Base-by-base conservation (phyloP, 148 eudicot species). In the Fagopyrum homotropicum region DNA sequence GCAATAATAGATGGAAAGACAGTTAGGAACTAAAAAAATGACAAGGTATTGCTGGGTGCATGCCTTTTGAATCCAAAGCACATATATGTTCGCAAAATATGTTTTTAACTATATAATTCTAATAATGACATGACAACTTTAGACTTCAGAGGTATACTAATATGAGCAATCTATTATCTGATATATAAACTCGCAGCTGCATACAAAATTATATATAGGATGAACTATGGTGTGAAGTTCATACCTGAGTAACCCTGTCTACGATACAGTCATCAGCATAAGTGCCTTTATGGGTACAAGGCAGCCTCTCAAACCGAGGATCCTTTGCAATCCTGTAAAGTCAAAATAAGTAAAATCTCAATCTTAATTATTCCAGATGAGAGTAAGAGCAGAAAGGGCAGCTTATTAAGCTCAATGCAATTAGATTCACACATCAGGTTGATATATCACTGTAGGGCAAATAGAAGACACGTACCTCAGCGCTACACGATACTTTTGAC, bases 251-350 rank as follows among this genome's bases (percentile, higher is more conserved):
- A 55, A 96, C 98, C 79, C 97, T 83, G 40, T 85, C 92, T 52
- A 90, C 98, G 9, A 96, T 73, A 79, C 99, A 92, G 79, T 96
- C 99, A 92, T 96, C 99, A 82, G 99, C 99, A 85, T 96, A 96
- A 57, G 99, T 96, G 78, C 99, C 99, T 81, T 87, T 92, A 70
- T 96, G 99, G 51, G 84, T 86, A 75, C 98, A 92, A 26, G 98
- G 98, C 49, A 96, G 97, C 81, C 99, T 90, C 66, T 90, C 99
- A 81, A 92, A 92, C 57, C 98, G 86, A 77, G 99, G 98, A 83
- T 96, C 98, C 81, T 92, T 92, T 2, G 99, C 99, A 81, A 89
- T 92, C 89, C 99, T 96, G 83, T 76, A 79, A 76, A 70, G 30
- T 16, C 45, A 70, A 72, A 9, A 69, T 48, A 69, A 8, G 6